Evolutionary conservation across 1,284 basidiomycete genomes (phyloP), one percentile per base, ranked within the genome.

Genomic region (Stygiomarasmius scandens): DNA sequence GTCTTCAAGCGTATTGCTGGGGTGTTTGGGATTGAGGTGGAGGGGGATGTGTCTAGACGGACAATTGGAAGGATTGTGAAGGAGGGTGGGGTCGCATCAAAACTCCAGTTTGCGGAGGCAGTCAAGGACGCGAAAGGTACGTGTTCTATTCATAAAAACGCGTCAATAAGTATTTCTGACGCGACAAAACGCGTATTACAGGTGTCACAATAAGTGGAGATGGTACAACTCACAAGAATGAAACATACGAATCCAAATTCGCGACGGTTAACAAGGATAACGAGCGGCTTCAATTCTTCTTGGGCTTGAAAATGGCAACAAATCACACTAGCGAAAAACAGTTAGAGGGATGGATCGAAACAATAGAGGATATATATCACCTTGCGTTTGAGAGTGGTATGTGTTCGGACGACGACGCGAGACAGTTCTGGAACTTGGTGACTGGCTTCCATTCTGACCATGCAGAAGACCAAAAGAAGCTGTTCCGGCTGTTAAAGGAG

Each of bases 241-340:
- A 61, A 6, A 62, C 60, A 3, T 63, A 67, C 25, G 64, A 66
- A 38, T 38, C 67, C 10, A 54, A 58, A 12, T 51, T 58, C 41
- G 55, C 47, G 6, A 32, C 48, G 9, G 55, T 52, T 22, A 54
- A 25, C 23, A 23, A 46, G 24, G 22, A 49, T 8, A 22, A 52
- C 12, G 44, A 53, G 2, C 45, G 55, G 10, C 12, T 55, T 24
- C 46, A 50, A 24, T 57, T 50, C 24, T 61, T 63, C 20, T 54
- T 69, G 38, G 63, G 66, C 0, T 57, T 69, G 14, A 48, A 56
- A 10, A 51, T 58, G 10, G 61, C 66, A 5, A 27, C 60, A 2
- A 61, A 67, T 52, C 68, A 70, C 48, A 63, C 67, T 6, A 68
- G 65, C 34, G 63, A 67, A 47, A 63, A 58, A n/a, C 67, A 69